Base-by-base conservation (phyloP, 2,329 filamentous ascomycete genomes). In the Fusarium fujikuroi region DNA sequence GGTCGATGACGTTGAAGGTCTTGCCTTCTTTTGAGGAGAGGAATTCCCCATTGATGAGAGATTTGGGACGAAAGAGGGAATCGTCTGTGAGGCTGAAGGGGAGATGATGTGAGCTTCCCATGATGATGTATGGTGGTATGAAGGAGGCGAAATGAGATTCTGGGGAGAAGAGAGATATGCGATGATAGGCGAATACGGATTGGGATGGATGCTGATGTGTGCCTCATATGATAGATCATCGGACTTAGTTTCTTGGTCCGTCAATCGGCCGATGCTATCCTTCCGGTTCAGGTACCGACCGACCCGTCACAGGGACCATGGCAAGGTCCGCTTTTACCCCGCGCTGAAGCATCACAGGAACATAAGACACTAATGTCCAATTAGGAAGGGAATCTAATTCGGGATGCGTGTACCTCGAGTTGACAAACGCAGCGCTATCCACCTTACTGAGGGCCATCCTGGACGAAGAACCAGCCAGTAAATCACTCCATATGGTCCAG, bases 321-420 rank as follows among this genome's bases (percentile, higher is more conserved):
- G 50, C 8, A 60, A 25, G 57, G 19, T 30, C 57, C 44, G 25
- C n/a, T 60, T 43, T 53, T 53, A 49, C 62, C 62, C 58, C 62
- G 58, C 62, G 36, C 19, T 18, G 5, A 52, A 14, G 28, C 37
- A 34, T 50, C 40, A 14, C 32, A 44, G n/a, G 12, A 28, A 54
- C 50, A 54, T 40, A 2, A 32, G 5, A 7, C 37, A 23, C 18
- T 10, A 53, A 23, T 1, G n/a, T 21, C 21, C n/a, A 28, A 42
- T 36, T 15, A 42, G 58, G 58, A 56, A 60, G 47, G 58, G 58
- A 42, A 56, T 28, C 58, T 60, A 60, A 21, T 50, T 2, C 2
- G 0, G 2, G 18, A 21, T 12, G 9, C 18, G 21, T 18, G 21
- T 25, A 25, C 25, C 25, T 25, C 6, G 25, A 25, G 25, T 28